Percentiles rank a stretch among this genome's conserved stretches.
Conservation (phyloP, 1,139 yeast species). For the Candida freyschussii region DNA sequence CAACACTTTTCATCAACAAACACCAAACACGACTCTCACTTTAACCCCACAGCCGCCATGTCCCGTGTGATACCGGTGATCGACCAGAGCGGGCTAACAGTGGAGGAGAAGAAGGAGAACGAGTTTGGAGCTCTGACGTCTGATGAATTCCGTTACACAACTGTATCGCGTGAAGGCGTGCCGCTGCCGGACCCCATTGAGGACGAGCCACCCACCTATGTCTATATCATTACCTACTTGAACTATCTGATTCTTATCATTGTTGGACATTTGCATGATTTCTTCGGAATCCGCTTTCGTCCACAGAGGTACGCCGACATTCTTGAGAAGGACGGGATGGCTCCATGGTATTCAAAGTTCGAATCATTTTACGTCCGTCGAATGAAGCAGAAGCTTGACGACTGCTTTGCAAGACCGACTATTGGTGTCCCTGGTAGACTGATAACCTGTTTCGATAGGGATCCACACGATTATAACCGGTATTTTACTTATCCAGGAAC, state of each 20-base stretch:
- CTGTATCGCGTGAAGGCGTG: conserved; percentile 44
- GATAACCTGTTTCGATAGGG: conserved; percentile 75
- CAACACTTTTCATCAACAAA: no score
- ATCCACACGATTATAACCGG: conserved; percentile 54
- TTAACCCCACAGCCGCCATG: no score
- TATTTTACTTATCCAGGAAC: conserved; percentile 68
- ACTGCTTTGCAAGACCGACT: conserved; percentile 92
- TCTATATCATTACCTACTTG: conserved; percentile 76
- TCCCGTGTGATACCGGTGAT: conserved; percentile 24
- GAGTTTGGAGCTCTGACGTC: conserved; percentile 64
- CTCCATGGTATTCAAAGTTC: conserved; percentile 93
- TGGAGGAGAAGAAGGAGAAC: conserved; percentile 50
- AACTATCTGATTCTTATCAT: conserved; percentile 78
- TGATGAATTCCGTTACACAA: conserved; percentile 49
- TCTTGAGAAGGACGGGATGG: conserved; percentile 80
- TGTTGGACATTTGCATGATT: conserved; percentile 87
- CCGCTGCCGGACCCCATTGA: conserved; percentile 54
- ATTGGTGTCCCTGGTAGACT: conserved; percentile 96
- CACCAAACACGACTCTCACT: conserved; percentile 1
- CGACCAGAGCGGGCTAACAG: conserved; percentile 33
- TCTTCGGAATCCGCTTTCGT: conserved; percentile 69
- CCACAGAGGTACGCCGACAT: conserved; percentile 62
- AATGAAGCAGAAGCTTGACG: conserved; percentile 84
- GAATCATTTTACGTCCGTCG: conserved; percentile 93
- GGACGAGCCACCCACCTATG: conserved; percentile 85